Conservation (phyloP, 2,329 filamentous ascomycete genomes). For the Aspergillus sp. region DNA sequence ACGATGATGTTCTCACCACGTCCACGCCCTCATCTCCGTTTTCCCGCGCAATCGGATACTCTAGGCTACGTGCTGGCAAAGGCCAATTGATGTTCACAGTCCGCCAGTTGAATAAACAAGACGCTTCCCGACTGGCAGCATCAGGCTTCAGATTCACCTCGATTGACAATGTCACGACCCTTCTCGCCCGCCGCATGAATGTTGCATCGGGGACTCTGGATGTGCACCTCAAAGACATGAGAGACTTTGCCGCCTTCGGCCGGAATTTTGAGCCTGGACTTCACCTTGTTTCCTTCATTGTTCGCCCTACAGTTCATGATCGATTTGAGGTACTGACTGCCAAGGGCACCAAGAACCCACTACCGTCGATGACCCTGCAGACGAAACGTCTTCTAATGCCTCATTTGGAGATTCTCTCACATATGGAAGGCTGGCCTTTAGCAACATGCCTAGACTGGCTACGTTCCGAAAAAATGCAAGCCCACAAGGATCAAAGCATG, state of each 20-base stretch:
- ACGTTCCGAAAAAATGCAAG: slow-evolving; percentile 29
- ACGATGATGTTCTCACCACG: slow-evolving; percentile 75
- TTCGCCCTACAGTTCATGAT: slow-evolving; percentile 55
- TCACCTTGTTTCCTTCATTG: slow-evolving; percentile 49
- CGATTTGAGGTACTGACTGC: slow-evolving; percentile 69
- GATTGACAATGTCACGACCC: slow-evolving; percentile 67
- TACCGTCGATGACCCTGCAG: slow-evolving; percentile 64
- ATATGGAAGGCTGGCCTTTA: slow-evolving; percentile 48
- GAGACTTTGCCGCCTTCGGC: slow-evolving; percentile 52
- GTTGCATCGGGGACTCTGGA: slow-evolving; percentile 68
- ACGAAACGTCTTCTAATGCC: slow-evolving; percentile 58
- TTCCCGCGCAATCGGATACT: slow-evolving; percentile 34
- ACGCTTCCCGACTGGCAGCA: slow-evolving; percentile 68
- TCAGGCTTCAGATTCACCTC: slow-evolving; percentile 79
- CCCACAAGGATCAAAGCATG: slow-evolving; percentile 31
- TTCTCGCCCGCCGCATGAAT: slow-evolving; percentile 75
- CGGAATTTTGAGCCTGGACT: slow-evolving; percentile 42
- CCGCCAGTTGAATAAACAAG: slow-evolving; percentile 62
- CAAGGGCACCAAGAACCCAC: slow-evolving; percentile 59
- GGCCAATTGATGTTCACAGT: slow-evolving; percentile 84
- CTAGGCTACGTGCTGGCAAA: slow-evolving; percentile 54
- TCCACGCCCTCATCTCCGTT: slow-evolving; percentile 48
- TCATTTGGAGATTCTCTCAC: slow-evolving; percentile 58
- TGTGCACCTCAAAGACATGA: slow-evolving; percentile 66
- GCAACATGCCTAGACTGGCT: slow-evolving; percentile 42